These are phyloP conservation scores for Coemansia sp. DNA, from an alignment of 192 early-diverging fungal species.

Conservation along the genomic window DNA sequence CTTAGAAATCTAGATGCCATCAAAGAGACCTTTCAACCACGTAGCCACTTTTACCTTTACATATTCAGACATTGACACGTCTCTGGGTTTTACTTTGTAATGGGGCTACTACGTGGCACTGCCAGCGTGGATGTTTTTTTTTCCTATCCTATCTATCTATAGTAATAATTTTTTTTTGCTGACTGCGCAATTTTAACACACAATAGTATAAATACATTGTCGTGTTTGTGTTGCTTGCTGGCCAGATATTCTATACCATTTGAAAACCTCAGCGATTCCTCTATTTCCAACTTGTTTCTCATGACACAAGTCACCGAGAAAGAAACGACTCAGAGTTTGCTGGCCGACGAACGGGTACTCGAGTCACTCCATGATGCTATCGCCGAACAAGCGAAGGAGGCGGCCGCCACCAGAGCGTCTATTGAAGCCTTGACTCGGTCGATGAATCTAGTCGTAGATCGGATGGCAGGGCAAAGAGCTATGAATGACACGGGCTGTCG, in stretches of 20 bases:
- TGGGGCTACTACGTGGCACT: background rate
- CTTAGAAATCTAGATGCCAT: too few species aligned
- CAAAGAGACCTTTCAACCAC: background rate
- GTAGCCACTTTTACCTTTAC: background rate
- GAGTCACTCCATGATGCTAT: background rate
- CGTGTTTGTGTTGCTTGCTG: background rate
- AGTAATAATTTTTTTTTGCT: background rate
- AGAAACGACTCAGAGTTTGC: background rate
- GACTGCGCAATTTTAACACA: background rate
- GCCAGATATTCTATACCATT: background rate
- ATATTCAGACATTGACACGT: background rate
- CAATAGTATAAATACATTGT: background rate
- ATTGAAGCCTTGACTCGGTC: background rate
- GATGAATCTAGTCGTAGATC: background rate
- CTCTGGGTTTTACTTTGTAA: background rate
- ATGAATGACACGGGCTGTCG: background rate
- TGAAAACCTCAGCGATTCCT: background rate
- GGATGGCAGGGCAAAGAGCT: background rate
- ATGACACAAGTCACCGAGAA: background rate
- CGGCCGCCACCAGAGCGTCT: background rate
- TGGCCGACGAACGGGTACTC: background rate
- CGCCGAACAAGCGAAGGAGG: background rate
- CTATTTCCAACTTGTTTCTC: background rate
- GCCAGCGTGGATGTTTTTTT: background rate
- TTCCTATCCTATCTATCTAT: too few species aligned